Evolutionary conservation across 331 rosid species (phyloP).

Genomic region (Quercus phellos): DNA sequence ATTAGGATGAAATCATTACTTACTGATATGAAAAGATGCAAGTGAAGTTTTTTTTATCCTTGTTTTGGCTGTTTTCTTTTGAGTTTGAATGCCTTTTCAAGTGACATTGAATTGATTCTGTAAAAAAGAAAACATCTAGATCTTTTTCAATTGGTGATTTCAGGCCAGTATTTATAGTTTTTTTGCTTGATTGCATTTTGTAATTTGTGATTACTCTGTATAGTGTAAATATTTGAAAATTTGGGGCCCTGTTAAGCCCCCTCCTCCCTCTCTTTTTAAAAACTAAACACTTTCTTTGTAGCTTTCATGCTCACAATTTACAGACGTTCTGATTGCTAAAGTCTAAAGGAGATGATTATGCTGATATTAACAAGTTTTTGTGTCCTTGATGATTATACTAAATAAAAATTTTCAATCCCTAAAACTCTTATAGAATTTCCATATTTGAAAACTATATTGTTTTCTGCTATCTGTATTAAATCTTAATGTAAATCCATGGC

Average conservation of each 20-base stretch:
- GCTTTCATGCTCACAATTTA: neutral
- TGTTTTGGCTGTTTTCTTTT: neutral
- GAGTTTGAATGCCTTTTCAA: neutral
- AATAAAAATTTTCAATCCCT: neutral
- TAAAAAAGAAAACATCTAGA: neutral
- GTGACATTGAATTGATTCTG: neutral
- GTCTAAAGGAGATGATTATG: neutral
- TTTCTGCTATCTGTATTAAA: neutral
- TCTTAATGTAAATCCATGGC: neutral
- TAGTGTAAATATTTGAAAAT: neutral
- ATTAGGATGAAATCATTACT: neutral
- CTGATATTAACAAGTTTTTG: neutral
- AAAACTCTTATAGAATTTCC: neutral
- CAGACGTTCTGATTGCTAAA: neutral
- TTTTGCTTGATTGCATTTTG: neutral
- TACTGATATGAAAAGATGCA: neutral
- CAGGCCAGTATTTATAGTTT: neutral
- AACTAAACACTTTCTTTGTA: neutral
- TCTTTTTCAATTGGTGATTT: neutral
- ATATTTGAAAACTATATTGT: neutral
- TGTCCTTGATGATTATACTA: neutral
- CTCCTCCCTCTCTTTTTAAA: neutral
- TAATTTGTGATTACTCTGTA: neutral
- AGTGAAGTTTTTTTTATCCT: neutral
- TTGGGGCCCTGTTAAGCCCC: neutral